Evolutionary conservation across 495 filamentous ascomycete genomes (phyloP).

Genomic region (Annulohypoxylon maeteangense): DNA sequence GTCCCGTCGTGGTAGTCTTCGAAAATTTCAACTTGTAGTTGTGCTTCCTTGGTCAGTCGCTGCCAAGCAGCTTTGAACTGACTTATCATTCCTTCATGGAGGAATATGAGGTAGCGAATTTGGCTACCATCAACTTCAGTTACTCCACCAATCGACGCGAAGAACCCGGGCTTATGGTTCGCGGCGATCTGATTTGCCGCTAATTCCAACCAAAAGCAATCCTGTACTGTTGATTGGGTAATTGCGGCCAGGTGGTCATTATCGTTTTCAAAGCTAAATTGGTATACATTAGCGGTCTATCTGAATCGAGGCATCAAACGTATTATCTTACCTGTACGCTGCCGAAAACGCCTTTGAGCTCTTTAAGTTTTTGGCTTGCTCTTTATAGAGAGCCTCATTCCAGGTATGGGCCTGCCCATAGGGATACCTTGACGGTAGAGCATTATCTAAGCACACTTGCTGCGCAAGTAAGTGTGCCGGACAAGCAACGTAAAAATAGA

Average conservation of each 20-base stretch:
- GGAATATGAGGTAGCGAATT: neutral
- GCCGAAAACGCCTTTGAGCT: neutral
- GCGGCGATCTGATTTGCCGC: neutral
- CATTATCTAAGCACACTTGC: neutral
- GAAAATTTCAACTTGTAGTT: neutral
- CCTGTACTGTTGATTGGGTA: neutral
- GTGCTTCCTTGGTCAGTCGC: neutral
- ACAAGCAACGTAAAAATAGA: neutral
- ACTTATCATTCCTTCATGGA: neutral
- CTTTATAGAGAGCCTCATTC: neutral
- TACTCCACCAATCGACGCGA: neutral
- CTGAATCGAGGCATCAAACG: neutral
- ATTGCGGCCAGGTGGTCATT: neutral
- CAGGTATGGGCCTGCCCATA: neutral
- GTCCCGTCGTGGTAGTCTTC: neutral
- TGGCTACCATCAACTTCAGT: neutral
- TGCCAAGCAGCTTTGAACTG: neutral
- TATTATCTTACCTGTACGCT: neutral
- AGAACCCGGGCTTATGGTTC: neutral
- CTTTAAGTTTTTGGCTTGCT: neutral
- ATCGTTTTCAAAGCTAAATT: neutral
- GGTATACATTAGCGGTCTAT: neutral
- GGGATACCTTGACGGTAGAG: neutral
- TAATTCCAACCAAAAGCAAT: neutral
- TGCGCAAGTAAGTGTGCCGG: too few species aligned